Evolutionary conservation across 1,284 basidiomycete genomes (phyloP).

Genomic region (Naganishia sp.): DNA sequence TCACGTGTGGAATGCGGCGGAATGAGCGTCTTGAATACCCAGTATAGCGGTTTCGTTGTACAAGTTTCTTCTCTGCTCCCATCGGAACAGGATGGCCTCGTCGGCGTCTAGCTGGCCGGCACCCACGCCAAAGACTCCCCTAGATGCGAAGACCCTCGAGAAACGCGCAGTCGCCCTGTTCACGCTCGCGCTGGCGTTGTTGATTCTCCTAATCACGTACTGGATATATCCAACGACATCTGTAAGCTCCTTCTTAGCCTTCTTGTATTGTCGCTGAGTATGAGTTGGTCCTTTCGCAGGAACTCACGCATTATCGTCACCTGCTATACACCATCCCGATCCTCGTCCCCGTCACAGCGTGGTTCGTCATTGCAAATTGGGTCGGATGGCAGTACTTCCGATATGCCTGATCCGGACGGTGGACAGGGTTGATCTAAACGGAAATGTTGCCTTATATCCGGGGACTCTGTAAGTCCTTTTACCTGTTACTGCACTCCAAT

Average conservation of each 20-base stretch:
- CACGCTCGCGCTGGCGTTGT: slow-evolving; percentile 1
- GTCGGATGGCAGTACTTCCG: slow-evolving; percentile 93
- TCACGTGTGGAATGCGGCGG: slow-evolving; percentile 1
- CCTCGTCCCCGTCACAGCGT: slow-evolving; percentile 74
- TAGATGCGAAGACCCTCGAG: slow-evolving; percentile 9
- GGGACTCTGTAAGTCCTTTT: too few relatives aligned
- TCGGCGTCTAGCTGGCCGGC: slow-evolving; percentile 5
- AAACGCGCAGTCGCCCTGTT: slow-evolving; percentile 1
- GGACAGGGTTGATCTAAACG: not conserved
- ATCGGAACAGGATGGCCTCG: not conserved
- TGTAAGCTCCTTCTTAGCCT: not conserved
- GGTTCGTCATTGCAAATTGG: slow-evolving; percentile 95
- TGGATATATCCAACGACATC: not conserved
- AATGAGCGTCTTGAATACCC: not conserved
- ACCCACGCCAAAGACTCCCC: not conserved
- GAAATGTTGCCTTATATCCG: not conserved
- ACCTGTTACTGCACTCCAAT: too few relatives aligned
- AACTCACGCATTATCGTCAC: not conserved
- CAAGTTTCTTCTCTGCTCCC: too few relatives aligned
- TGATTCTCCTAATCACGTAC: not conserved
- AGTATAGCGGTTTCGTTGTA: not conserved
- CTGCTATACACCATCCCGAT: slow-evolving; percentile 71
- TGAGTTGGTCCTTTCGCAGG: not conserved
- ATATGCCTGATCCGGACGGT: slow-evolving; percentile 61
- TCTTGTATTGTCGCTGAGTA: not conserved